Evolutionary conservation across 2,329 filamentous ascomycete species (phyloP), one percentile per base, ranked within the genome.

Genomic region (Leptographium wingfieldii): DNA sequence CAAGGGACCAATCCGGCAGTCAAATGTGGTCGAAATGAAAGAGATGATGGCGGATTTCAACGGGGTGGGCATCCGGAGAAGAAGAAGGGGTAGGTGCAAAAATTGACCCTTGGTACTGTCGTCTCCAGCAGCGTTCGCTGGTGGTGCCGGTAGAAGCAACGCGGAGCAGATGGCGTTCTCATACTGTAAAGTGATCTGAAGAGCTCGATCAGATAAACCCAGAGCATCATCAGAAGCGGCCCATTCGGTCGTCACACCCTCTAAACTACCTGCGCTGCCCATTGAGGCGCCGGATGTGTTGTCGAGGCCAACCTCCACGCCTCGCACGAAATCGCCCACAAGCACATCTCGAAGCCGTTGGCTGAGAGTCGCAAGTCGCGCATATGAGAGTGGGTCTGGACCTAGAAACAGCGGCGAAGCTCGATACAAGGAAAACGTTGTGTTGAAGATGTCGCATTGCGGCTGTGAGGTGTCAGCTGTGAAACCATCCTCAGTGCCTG

Each of bases 241-340:
- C 76, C 78, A 80, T 1, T 74, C 72, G 31, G 82, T 74, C 14
- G 71, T 71, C 1, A 83, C 78, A 5, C 67, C 67, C 62, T 77
- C 74, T 25, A 84, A 65, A 2, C 74, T 70, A 1, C 77, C 77
- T 0, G 74, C 71, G 10, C 72, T 69, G 0, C 71, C 71, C 27
- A 77, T 65, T 0, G 68, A 62, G 7, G 65, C 73, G 31, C 12
- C 33, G 22, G 73, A 73, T 31, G 33, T 38, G 3, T 66, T 67
- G 12, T 62, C 64, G 5, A 79, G 65, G 0, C 76, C 76, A 22
- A 84, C 75, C 63, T 83, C 79, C 22, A 84, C 77, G 52, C 81
- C 81, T 59, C 81, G 78, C n/a, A 84, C 78, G 1, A 82, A 77
- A 64, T 84, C 81, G 19, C 81, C 81, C 0, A 82, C 79, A 0